These are phyloP conservation scores for Vigna nakashimae DNA, from an alignment of 306 rosid species.

Conservation along the genomic window DNA sequence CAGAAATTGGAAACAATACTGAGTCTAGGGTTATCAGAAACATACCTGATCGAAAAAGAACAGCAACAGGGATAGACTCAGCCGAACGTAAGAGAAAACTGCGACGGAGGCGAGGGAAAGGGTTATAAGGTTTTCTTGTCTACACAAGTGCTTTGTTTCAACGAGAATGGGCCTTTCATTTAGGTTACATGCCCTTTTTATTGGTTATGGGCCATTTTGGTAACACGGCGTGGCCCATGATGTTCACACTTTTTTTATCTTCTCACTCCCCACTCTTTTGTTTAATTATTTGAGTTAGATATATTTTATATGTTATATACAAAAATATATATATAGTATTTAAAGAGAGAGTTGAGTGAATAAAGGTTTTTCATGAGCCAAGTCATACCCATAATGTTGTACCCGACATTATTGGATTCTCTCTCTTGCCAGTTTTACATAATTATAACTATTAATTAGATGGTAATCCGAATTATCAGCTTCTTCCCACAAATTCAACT, in stretches of 20 bases:
- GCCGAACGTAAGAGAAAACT: too few species aligned
- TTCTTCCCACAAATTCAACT: constrained; percentile 11
- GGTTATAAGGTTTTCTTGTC: not conserved
- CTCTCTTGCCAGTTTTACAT: not conserved
- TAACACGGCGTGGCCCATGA: too few species aligned
- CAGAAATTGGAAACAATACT: not conserved
- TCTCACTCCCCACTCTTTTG: too few species aligned
- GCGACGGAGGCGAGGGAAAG: not conserved
- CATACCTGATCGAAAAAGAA: not conserved
- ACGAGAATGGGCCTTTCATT: not conserved
- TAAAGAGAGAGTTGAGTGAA: not conserved
- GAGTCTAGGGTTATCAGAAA: not conserved
- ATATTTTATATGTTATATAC: too few species aligned
- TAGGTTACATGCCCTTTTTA: not conserved
- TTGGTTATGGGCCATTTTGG: not conserved
- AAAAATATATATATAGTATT: too few species aligned
- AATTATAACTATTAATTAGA: constrained; percentile 43
- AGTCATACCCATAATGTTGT: not conserved
- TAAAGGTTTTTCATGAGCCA: not conserved
- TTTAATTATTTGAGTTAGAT: too few species aligned
- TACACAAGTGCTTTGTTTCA: not conserved
- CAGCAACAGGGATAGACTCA: not conserved
- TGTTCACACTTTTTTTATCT: too few species aligned
- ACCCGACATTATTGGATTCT: not conserved
- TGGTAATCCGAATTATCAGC: constrained; percentile 66